Evolutionary conservation across 2,329 filamentous ascomycete genomes (phyloP).

Genomic region (Nemania bipapillata): DNA sequence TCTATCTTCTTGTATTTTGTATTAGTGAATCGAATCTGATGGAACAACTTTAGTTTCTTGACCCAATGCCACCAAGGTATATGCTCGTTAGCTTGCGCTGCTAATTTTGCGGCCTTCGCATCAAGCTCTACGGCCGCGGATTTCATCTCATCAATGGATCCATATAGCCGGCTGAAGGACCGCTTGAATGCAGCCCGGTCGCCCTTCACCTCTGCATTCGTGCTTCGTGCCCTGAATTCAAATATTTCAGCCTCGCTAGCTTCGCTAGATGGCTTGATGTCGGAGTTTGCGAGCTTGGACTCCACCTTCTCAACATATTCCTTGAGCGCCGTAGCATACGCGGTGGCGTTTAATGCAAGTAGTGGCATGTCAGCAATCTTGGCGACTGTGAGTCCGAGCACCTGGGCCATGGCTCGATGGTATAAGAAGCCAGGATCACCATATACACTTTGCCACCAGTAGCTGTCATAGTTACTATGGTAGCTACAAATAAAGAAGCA

Average conservation of each 20-base stretch:
- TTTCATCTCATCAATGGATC: slow-evolving; percentile 50
- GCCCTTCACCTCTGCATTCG: slow-evolving; percentile 46
- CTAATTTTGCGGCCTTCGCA: slow-evolving; percentile 55
- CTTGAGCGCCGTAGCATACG: slow-evolving; percentile 69
- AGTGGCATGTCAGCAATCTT: slow-evolving; percentile 71
- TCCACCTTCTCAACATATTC: slow-evolving; percentile 65
- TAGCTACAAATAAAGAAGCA: slow-evolving; percentile 58
- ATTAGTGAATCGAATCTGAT: slow-evolving; percentile 75
- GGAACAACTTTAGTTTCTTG: slow-evolving; percentile 71
- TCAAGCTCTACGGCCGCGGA: slow-evolving; percentile 59
- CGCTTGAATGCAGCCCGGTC: slow-evolving; percentile 55
- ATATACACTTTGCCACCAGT: slow-evolving; percentile 85
- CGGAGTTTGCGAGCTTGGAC: slow-evolving; percentile 56
- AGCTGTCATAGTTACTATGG: slow-evolving; percentile 91
- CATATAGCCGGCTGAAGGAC: slow-evolving; percentile 55
- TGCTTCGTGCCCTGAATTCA: slow-evolving; percentile 44
- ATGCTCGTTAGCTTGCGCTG: slow-evolving; percentile 55
- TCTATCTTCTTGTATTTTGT: slow-evolving; percentile 86
- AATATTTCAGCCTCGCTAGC: slow-evolving; percentile 49
- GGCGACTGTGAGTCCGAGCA: slow-evolving; percentile 71
- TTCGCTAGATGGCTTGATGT: slow-evolving; percentile 45
- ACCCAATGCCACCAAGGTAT: slow-evolving; percentile 84
- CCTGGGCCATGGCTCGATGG: slow-evolving; percentile 72
- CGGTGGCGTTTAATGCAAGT: slow-evolving; percentile 70
- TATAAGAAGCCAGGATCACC: slow-evolving; percentile 77